Base-by-base conservation (phyloP, 108 stramenopile species). In the Pseudonitzschia multiseries region DNA sequence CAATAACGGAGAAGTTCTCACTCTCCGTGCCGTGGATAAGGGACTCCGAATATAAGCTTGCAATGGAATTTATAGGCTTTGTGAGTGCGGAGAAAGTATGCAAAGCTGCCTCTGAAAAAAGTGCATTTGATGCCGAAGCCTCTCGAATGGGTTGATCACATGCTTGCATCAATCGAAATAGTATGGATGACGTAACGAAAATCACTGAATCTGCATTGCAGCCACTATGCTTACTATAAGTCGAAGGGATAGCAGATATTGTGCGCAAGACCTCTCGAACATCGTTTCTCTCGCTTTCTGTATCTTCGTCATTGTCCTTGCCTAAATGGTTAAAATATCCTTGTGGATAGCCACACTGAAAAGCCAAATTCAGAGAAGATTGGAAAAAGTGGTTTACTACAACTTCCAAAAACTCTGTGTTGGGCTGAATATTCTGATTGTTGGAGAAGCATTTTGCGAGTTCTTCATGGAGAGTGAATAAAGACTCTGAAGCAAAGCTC, bases 261-360 rank as follows among this genome's bases (percentile, higher is more conserved):
- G 89, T 79, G 13, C 93, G 85, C 9, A 87, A 57, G 13, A 94
- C 73, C 71, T 94, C 93, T 28, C 93, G 76, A 4, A 94, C 80
- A 50, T 94, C 93, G 44, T 92, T 94, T 36, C 90, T 54, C 64
- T 92, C 89, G 43, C 83, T 89, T 77, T 94, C 93, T n/a, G 88
- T 20, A n/a, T 92, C 91, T 60, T 94, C 93, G 52, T 91, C 89
- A 40, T 77, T 89, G 42, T 85, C 54, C 2, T 66, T 73, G n/a
- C 68, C 52, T 20, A 92, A 44, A 57, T 88, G 69, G 46, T 71
- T 72, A 61, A 94, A 94, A 56, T 92, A 94, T 60, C 65, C 79
- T 3, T 31, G 4, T n/a, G 93, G 89, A 70, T 94, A 94, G 5
- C 77, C 76, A 69, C 91, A 94, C 12, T 71, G 66, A 18, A 29